phyloP scores from a whole-genome alignment of 1,139 yeast genomes.

The Torulaspora globosa region DNA sequence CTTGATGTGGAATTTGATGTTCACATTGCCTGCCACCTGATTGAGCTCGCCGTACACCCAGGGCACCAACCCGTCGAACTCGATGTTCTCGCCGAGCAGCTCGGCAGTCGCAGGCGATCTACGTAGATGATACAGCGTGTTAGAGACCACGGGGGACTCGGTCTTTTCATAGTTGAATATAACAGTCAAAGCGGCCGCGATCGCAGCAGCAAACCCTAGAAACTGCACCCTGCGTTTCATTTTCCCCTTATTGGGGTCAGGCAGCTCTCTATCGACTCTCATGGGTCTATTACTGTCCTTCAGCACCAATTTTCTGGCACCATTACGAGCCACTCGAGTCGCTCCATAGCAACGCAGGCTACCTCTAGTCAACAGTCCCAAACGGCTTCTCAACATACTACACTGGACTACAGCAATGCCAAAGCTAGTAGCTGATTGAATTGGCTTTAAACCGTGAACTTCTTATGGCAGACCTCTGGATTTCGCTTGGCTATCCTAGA shows the following conservation, averaged over 20 bases:
- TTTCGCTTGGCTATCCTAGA: background rate
- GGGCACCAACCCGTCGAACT: slow-evolving; percentile 67
- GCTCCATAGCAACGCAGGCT: slow-evolving; percentile 6
- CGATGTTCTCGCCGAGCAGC: slow-evolving; percentile 68
- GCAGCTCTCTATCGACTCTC: slow-evolving; percentile 61
- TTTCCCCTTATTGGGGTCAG: slow-evolving; percentile 65
- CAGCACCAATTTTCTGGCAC: slow-evolving; percentile 17
- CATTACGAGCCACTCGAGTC: slow-evolving; percentile 14
- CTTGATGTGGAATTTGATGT: slow-evolving; percentile 63
- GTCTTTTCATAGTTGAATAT: slow-evolving; percentile 91
- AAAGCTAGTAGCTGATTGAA: background rate
- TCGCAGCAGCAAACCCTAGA: slow-evolving; percentile 56
- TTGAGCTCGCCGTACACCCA: slow-evolving; percentile 87
- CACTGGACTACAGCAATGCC: background rate
- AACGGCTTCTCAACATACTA: slow-evolving; percentile 9
- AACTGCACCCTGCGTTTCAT: slow-evolving; percentile 49
- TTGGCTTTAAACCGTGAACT: background rate
- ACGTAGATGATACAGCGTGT: slow-evolving; percentile 82
- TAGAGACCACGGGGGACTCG: slow-evolving; percentile 78
- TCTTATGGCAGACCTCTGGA: background rate
- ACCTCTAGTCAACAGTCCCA: slow-evolving; percentile 1
- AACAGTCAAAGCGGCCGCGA: slow-evolving; percentile 60
- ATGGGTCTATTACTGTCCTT: slow-evolving; percentile 42
- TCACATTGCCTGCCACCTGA: slow-evolving; percentile 75
- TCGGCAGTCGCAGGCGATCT: slow-evolving; percentile 67